Base-by-base conservation (phyloP, 1,284 basidiomycete genomes). In the Puccinia novopanici region DNA sequence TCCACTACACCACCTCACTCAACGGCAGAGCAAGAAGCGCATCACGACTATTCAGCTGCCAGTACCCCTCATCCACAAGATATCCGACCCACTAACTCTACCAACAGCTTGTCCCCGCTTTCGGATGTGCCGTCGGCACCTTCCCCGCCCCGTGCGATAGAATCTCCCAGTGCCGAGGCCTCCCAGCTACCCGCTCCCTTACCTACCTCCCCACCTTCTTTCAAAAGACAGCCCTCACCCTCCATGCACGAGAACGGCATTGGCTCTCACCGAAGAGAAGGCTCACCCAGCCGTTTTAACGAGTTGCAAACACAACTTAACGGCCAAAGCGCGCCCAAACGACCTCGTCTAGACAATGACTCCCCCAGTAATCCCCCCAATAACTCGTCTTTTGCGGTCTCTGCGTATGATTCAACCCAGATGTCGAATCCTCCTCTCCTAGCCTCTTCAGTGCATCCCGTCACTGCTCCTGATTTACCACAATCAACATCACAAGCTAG, bases 101-200 rank as follows among this genome's bases (percentile, higher is more conserved):
- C 24, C 68, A 71, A 71, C 37, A 74, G 72, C 27, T 17, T 73
- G 2, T 73, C 71, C 12, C 71, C 71, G 12, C 52, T 73, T 24
- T 73, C 71, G 30, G 71, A 73, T 54, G 50, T 73, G 22, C 72
- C 72, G 5, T 74, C 72, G 57, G 72, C 30, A 54, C 54, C 54
- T 19, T 74, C 72, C 6, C 55, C 72, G 2, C 3, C 50, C 40
- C 72, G 54, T 59, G 54, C n/a, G n/a, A 5, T 71, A 71, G 68
- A 71, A 34, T 71, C 68, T 22, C 68, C 68, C 30, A 34, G 27
- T 9, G 10, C 13, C 24, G 45, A n/a, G 54, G 34, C 68, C n/a
- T 45, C 72, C 24, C 50, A 74, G 22, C 37, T 40, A 9, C 52
- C 54, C 2, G 9, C 34, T 48, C 54, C 19, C 3, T 22, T 3